Conservation (phyloP, 305 asterid genomes). For the Fraxinus albicans region DNA sequence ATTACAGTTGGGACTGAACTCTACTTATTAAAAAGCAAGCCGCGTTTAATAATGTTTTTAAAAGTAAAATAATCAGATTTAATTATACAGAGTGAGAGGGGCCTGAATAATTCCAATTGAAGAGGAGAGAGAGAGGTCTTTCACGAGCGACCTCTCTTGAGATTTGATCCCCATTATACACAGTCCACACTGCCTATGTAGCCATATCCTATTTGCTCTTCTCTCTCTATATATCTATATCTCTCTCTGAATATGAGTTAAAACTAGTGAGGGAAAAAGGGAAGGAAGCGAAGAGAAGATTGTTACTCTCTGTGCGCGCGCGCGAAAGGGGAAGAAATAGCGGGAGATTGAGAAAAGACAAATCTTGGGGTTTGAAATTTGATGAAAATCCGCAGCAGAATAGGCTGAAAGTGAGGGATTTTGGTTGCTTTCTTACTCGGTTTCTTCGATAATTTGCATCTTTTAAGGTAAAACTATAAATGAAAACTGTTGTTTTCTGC, state of each 20-base stretch:
- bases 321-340: slow-evolving; percentile 5
- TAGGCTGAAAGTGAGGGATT: slow-evolving; percentile 33
- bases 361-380: slow-evolving; percentile 28
- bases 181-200: slow-evolving; percentile 5
- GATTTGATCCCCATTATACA: slow-evolving; percentile 46
- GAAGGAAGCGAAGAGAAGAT: neutral
- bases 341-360: slow-evolving; percentile 23
- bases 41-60: neutral
- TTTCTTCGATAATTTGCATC: slow-evolving; percentile 22
- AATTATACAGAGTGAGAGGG: neutral
- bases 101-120: neutral
- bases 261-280: neutral
- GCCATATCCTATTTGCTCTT: slow-evolving; percentile 12
- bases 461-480: slow-evolving; percentile 28
- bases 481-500: slow-evolving; percentile 18
- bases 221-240: neutral
- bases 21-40: slow-evolving; percentile 1
- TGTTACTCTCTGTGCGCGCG: neutral
- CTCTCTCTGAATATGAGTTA: slow-evolving; percentile 15
- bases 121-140: slow-evolving; percentile 2
- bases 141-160: slow-evolving; percentile 37
- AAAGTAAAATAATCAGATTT: neutral
- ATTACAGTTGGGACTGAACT: slow-evolving; percentile 23
- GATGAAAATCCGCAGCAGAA: slow-evolving; percentile 25
- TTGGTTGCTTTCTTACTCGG: slow-evolving; percentile 13